Conservation (phyloP, 2,329 filamentous ascomycete species). For the Teratosphaeria gauchensis region DNA sequence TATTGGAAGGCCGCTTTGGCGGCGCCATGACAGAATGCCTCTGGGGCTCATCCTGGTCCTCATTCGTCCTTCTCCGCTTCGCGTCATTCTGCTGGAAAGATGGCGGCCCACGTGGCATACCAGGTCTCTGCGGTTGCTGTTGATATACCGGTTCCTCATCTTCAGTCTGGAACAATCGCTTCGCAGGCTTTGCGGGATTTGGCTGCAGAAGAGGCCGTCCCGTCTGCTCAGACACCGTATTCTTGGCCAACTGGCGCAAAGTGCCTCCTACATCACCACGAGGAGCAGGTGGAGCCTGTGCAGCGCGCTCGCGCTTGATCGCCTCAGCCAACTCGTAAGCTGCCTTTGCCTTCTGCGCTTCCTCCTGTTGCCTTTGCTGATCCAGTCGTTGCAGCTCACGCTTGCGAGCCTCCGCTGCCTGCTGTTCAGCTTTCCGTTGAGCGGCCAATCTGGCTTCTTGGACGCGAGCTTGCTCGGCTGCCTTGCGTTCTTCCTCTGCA, state of each 20-base stretch:
- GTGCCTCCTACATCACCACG: conserved; percentile 42
- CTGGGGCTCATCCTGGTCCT: conserved; percentile 53
- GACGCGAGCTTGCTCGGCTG: conserved; percentile 28
- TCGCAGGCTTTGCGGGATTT: conserved; percentile 62
- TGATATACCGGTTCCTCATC: conserved; percentile 51
- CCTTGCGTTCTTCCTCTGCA: conserved; percentile 29
- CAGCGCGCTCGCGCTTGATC: conserved; percentile 27
- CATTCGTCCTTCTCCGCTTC: conserved; percentile 71
- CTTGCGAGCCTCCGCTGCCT: conserved; percentile 30
- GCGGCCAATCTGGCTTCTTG: conserved; percentile 29
- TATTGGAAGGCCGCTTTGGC: conserved; percentile 71
- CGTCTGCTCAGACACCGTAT: conserved; percentile 52
- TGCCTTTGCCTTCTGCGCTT: conserved; percentile 20
- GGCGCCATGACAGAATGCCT: conserved; percentile 66
- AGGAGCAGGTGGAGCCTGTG: conserved; percentile 24
- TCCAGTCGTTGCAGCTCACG: conserved; percentile 29
- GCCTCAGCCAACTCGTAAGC: conserved; percentile 26
- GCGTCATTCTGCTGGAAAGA: conserved; percentile 55
- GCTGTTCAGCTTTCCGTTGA: conserved; percentile 37
- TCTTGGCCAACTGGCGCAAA: conserved; percentile 51
- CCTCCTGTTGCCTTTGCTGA: conserved; percentile 20
- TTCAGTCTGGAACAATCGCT: conserved; percentile 62
- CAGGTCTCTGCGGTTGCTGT: conserved; percentile 48
- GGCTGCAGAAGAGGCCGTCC: conserved; percentile 51
- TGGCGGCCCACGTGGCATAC: conserved; percentile 44